Evolutionary conservation across 2,329 filamentous ascomycete species (phyloP), one percentile per base, ranked within the genome.

Genomic region (Hypoxylon sp.): DNA sequence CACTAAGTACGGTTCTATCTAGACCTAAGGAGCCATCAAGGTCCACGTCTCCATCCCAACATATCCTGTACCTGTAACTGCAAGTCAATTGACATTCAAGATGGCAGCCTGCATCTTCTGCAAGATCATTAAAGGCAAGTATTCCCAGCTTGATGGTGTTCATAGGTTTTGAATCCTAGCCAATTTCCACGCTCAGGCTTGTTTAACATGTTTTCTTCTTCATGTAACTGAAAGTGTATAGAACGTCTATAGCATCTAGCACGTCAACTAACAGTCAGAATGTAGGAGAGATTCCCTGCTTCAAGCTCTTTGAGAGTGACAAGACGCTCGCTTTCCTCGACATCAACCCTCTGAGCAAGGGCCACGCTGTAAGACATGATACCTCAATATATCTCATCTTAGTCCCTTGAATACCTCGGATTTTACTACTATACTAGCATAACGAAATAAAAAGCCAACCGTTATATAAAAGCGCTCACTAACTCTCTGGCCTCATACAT

Each of bases 271-370:
- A 72, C 44, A 52, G 10, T 29, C 1, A 35, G 47, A 13, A 31
- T 44, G 67, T 75, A 98, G 94, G 94, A 73, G 95, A 98, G 69
- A 98, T 99, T 80, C 96, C 96, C 53, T 95, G 90, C 75, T 91
- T 98, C 86, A 99, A 98, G 88, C 90, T 99, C 82, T 94, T 93
- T 79, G 96, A 99, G 83, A 96, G 89, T 76, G 92, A 97, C 39
- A 97, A 95, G 84, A 93, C 95, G 50, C 86, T 97, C 70, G 96
- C 96, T 9, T 99, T 99, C 81, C 91, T 99, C 73, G 96, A 99
- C 81, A 98, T 99, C 82, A 91, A 94, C 72, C 96, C 96, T 3
- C 84, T 98, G 22, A 94, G 91, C 81, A 88, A 88, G 78, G 96
- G 96, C 63, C 96, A 99, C 78, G 93, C 94, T 72, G 95, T 98